Percentiles rank a stretch among this genome's conserved stretches.
Conservation (phyloP, 257 asterid genomes). For the Linaria vulgaris region DNA sequence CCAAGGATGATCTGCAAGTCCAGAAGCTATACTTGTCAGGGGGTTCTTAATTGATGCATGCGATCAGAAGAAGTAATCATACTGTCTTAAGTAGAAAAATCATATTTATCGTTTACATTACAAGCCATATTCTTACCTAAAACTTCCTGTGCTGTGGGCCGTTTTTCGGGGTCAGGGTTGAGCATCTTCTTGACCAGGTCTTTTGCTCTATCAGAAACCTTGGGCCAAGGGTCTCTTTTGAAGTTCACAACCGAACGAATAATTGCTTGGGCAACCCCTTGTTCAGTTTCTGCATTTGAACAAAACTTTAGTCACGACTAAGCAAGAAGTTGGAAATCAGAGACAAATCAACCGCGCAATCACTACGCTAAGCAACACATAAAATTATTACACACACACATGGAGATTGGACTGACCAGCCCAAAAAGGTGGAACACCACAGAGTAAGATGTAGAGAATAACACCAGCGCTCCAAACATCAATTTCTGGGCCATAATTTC, state of each 20-base stretch:
- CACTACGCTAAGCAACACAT: constrained; percentile 1
- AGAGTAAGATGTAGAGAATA: constrained; percentile 52
- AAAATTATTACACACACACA: neutral
- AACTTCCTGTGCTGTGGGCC: constrained; percentile 56
- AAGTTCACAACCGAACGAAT: constrained; percentile 51
- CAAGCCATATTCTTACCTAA: constrained; percentile 34
- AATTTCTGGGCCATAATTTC: constrained; percentile 53
- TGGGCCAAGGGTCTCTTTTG: constrained; percentile 63
- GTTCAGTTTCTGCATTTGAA: constrained; percentile 59
- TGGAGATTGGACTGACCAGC: constrained; percentile 37
- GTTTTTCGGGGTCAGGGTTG: constrained; percentile 46
- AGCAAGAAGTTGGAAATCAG: neutral
- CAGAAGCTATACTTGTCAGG: constrained; percentile 20
- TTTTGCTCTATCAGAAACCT: constrained; percentile 57
- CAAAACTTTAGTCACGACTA: neutral
- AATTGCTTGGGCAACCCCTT: constrained; percentile 59
- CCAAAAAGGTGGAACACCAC: constrained; percentile 65
- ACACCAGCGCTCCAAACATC: constrained; percentile 70
- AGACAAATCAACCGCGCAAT: neutral
- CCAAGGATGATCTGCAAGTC: constrained; percentile 60
- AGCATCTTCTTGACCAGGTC: constrained; percentile 62
- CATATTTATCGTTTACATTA: neutral
- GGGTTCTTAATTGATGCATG: neutral
- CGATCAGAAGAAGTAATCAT: neutral
- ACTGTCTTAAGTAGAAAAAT: neutral